phyloP scores from a whole-genome alignment of 345 rosid genomes.

The Chamaenerion angustifolium region DNA sequence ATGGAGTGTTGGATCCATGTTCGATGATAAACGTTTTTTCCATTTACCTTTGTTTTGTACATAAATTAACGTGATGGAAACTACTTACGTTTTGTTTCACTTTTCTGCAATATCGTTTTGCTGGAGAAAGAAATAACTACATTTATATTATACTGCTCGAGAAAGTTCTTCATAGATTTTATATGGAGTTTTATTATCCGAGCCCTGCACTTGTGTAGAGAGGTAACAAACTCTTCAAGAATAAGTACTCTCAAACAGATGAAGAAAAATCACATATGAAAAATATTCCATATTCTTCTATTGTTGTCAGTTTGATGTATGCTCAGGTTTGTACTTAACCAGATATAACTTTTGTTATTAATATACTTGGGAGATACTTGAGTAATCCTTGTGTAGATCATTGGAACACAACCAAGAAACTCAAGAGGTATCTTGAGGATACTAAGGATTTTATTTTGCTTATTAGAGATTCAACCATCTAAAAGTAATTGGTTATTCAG shows the following conservation, averaged over 20 bases:
- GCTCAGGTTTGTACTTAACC: not conserved
- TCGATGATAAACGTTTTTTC: no score
- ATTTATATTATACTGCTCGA: no score
- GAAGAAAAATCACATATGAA: not conserved
- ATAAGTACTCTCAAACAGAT: not conserved
- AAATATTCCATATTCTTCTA: not conserved
- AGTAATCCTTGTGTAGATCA: not conserved
- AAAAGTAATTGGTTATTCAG: conserved; percentile 1
- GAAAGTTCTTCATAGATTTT: not conserved
- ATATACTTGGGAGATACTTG: not conserved
- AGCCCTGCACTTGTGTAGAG: not conserved
- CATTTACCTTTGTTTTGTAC: no score
- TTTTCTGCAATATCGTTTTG: no score
- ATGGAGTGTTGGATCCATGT: no score
- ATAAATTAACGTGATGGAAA: no score
- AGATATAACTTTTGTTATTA: not conserved
- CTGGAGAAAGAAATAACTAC: no score
- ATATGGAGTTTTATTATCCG: not conserved
- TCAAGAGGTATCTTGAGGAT: not conserved
- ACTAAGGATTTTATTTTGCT: not conserved
- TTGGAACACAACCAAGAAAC: not conserved
- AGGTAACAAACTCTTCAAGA: not conserved
- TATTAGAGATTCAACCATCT: not conserved
- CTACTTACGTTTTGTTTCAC: no score
- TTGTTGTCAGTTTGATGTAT: not conserved